These are phyloP conservation scores for Xylaria sp. DNA, from an alignment of 2,329 filamentous ascomycete genomes.

Conservation along the genomic window DNA sequence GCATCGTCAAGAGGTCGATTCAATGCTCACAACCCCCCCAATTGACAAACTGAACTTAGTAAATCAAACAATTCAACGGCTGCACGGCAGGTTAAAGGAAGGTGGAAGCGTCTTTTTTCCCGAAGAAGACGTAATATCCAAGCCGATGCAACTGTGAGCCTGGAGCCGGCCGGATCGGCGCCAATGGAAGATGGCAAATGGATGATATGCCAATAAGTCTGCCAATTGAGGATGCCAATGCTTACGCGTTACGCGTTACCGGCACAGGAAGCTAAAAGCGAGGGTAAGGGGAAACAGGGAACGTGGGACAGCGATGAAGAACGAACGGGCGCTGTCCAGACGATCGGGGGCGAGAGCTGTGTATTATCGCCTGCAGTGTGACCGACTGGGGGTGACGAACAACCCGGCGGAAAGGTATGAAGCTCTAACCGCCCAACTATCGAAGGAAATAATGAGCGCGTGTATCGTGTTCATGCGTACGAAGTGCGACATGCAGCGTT, in stretches of 20 bases:
- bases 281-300: constrained; percentile 5
- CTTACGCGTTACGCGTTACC: constrained; percentile 4
- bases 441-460: constrained; percentile 15
- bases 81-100: not conserved
- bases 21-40: constrained; percentile 6
- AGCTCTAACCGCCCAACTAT: constrained; percentile 26
- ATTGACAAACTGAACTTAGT: not conserved
- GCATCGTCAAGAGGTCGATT: constrained; percentile 19
- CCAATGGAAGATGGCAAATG: not conserved
- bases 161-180: constrained; percentile 7
- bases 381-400: constrained; percentile 17
- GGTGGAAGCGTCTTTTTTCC: not conserved
- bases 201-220: too few species aligned
- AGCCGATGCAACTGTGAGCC: not conserved
- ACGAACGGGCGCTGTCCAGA: constrained; percentile 5
- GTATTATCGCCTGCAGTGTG: constrained; percentile 17
- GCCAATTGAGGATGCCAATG: not conserved
- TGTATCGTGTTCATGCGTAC: constrained; percentile 14
- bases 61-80: not conserved
- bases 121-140: not conserved
- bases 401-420: constrained; percentile 22
- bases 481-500: constrained; percentile 18
- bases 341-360: constrained; percentile 11
- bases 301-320: constrained; percentile 6
- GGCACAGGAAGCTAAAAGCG: constrained; percentile 6